Evolutionary conservation across 2,329 filamentous ascomycete genomes (phyloP), one percentile per base, ranked within the genome.

Genomic region (Zasmidium citrigriseum): DNA sequence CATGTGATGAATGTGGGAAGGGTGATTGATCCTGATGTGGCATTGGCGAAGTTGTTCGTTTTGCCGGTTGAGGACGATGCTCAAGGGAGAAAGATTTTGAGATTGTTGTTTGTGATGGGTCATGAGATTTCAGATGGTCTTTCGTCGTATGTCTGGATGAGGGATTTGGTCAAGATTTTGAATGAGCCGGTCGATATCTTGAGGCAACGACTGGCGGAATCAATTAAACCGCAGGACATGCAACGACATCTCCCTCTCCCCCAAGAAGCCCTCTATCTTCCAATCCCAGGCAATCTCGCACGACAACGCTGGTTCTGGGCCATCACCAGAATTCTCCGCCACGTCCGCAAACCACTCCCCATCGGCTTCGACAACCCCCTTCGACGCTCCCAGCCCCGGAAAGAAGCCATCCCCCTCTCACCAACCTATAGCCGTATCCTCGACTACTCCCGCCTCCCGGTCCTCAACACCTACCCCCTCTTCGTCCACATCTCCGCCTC

Each of bases 281-380:
- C 60, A 0, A 70, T 79, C 0, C 46, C 66, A 1, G 76, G 77
- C 27, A 75, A 62, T 21, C 54, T 54, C 38, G 78, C 77, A 1
- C 66, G 75, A 20, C 71, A 75, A 64, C 70, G 78, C 49, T 81
- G 78, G 78, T 79, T 78, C 63, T 81, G 79, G 79, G 72, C 74
- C 4, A 71, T 81, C 7, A 72, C 76, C 9, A 69, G 77, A 20
- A 72, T 80, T 7, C 69, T 80, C 16, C 67, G 78, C 4, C 75
- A 80, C 54, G 72, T 79, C 1, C 66, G 74, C 4, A 76, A 69
- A 47, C 70, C 73, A 1, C 67, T 76, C 1, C 73, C 75, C 12
- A 68, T 67, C 7, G 76, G 75, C 1, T 78, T 81, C 55, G 24
- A 66, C 2, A 80, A 80, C 55, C 79, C 79, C 0, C 65, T 80